Percentiles rank a stretch among this genome's conserved stretches.
These are phyloP conservation scores for Coemansia sp. DNA, from an alignment of 192 early-diverging fungal genomes.

Conservation along the genomic window DNA sequence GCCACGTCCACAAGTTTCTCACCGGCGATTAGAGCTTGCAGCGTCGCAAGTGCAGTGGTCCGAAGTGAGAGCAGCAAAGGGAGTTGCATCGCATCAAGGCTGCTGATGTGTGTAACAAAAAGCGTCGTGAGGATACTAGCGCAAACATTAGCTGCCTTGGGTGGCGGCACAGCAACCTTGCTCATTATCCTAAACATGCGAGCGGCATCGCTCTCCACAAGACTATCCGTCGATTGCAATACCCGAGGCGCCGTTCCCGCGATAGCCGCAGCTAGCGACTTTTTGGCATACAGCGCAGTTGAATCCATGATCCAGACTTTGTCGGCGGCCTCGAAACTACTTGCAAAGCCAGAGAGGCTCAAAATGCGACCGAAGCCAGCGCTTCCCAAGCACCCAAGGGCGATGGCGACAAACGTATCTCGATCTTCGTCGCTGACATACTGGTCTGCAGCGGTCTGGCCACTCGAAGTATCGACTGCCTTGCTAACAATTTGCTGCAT, in stretches of 20 bases:
- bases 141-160: constrained; percentile 19
- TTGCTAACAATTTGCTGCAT: constrained; percentile 12
- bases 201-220: constrained; percentile 31
- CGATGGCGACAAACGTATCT: constrained; percentile 19
- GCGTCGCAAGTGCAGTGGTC: constrained; percentile 16
- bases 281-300: background rate
- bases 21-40: constrained; percentile 11
- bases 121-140: constrained; percentile 10
- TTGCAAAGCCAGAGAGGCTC: constrained; percentile 14
- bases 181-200: constrained; percentile 49
- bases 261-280: constrained; percentile 15
- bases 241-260: background rate
- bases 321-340: background rate
- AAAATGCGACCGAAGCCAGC: constrained; percentile 23
- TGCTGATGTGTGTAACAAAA: background rate
- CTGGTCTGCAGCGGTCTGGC: background rate
- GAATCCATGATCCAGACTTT: constrained; percentile 14
- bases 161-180: constrained; percentile 25
- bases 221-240: background rate
- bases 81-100: background rate
- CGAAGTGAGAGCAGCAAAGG: constrained; percentile 9
- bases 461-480: background rate
- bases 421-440: background rate
- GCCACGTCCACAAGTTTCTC: background rate
- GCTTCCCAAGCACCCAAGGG: constrained; percentile 20